Percentiles rank a stretch among this genome's conserved stretches.
These are phyloP conservation scores for Sordaria brevicollis DNA, from an alignment of 495 filamentous ascomycete species.

Conservation along the genomic window DNA sequence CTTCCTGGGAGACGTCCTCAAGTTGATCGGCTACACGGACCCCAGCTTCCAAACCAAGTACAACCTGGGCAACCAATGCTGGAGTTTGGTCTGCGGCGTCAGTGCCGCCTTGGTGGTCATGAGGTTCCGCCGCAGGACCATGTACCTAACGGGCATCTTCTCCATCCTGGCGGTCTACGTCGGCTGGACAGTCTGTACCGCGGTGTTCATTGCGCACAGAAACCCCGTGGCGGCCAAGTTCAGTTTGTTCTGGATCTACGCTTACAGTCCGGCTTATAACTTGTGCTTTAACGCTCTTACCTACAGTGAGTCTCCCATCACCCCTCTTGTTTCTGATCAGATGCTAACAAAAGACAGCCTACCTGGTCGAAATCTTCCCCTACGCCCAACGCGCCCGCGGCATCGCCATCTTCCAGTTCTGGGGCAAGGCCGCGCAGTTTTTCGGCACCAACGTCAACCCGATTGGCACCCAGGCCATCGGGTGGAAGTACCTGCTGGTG, in stretches of 20 bases:
- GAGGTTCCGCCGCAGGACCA: constrained; percentile 45
- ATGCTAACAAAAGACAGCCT: constrained; percentile 28
- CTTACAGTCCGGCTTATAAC: constrained; percentile 53
- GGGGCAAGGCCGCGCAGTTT: constrained; percentile 37
- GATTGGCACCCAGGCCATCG: constrained; percentile 47
- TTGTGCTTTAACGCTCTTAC: constrained; percentile 59
- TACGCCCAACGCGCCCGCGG: constrained; percentile 51
- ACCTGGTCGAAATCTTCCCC: constrained; percentile 55
- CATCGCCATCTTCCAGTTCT: constrained; percentile 56
- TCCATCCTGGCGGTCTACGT: constrained; percentile 48
- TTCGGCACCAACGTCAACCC: constrained; percentile 54
- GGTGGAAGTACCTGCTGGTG: constrained; percentile 47
- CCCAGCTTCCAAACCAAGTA: constrained; percentile 40
- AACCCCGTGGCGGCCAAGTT: constrained; percentile 29
- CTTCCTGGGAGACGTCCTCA: constrained; percentile 42
- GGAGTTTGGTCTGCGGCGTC: constrained; percentile 46
- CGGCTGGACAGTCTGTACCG: constrained; percentile 48
- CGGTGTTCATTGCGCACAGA: constrained; percentile 26
- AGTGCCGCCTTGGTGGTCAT: constrained; percentile 43
- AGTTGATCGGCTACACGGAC: constrained; percentile 41
- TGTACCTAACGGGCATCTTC: constrained; percentile 48
- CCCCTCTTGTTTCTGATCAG: neutral
- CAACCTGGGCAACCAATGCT: constrained; percentile 51
- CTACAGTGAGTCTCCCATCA: constrained; percentile 38
- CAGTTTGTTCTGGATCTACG: constrained; percentile 52